Percentiles rank a stretch among this genome's conserved stretches.
Conservation (phyloP, 2,329 filamentous ascomycete genomes). For the Pyrenophora graminea region DNA sequence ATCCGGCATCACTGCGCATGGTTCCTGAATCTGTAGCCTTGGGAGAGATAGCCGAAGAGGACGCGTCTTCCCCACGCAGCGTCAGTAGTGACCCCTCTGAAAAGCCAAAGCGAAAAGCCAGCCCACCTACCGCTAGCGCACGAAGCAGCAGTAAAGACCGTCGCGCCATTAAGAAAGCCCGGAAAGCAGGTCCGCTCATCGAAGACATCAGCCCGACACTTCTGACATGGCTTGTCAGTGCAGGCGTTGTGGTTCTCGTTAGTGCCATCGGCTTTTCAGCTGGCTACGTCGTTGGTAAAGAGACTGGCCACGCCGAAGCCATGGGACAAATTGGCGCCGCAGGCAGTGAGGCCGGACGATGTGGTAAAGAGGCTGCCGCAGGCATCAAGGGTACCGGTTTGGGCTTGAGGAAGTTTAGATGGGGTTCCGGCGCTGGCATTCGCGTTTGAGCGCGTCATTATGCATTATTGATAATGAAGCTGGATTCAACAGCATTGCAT, state of each 20-base stretch:
- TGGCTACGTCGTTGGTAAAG: slow-evolving; percentile 65
- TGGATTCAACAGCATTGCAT: slow-evolving; percentile 4
- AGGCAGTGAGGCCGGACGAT: slow-evolving; percentile 37
- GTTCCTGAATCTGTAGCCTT: slow-evolving; percentile 64
- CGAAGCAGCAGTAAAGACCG: slow-evolving; percentile 52
- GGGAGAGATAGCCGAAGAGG: slow-evolving; percentile 45
- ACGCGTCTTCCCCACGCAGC: slow-evolving; percentile 33
- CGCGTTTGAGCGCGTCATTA: slow-evolving; percentile 11
- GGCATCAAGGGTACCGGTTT: slow-evolving; percentile 33
- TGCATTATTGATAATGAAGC: background rate
- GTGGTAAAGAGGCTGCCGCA: slow-evolving; percentile 39
- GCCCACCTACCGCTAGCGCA: slow-evolving; percentile 30
- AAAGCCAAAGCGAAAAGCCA: slow-evolving; percentile 53
- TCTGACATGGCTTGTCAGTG: slow-evolving; percentile 68
- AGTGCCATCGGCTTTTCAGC: slow-evolving; percentile 68
- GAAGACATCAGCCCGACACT: slow-evolving; percentile 61
- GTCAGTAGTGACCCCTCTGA: slow-evolving; percentile 40
- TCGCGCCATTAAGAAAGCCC: slow-evolving; percentile 51
- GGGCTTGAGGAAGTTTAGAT: slow-evolving; percentile 39
- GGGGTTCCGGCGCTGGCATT: slow-evolving; percentile 35
- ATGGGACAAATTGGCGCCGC: slow-evolving; percentile 38
- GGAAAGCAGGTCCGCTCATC: slow-evolving; percentile 39
- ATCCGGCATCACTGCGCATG: slow-evolving; percentile 60
- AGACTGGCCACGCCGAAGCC: slow-evolving; percentile 60
- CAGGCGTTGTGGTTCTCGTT: slow-evolving; percentile 66